These are phyloP conservation scores for Thielaviopsis populi DNA, from an alignment of 2,329 filamentous ascomycete species.

Conservation along the genomic window DNA sequence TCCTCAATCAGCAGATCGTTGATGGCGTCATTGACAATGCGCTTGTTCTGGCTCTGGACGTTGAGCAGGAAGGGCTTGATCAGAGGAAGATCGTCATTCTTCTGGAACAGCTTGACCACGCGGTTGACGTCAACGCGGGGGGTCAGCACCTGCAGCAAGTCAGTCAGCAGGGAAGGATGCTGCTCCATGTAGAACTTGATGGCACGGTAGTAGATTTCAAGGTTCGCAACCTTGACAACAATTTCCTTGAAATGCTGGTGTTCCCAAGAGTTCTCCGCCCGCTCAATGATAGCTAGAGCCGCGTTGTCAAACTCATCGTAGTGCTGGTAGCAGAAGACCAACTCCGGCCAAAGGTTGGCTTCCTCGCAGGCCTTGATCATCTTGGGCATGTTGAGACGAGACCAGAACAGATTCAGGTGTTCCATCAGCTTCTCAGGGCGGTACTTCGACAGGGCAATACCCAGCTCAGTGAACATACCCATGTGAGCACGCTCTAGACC, in stretches of 20 bases:
- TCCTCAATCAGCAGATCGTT: constrained; percentile 97
- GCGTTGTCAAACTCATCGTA: constrained; percentile 98
- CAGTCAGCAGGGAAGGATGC: constrained; percentile 89
- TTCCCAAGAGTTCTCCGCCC: constrained; percentile 94
- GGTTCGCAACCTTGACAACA: constrained; percentile 88
- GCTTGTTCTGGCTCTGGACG: constrained; percentile 95
- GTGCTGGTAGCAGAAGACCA: constrained; percentile 96
- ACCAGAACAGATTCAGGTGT: constrained; percentile 97
- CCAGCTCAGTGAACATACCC: constrained; percentile 92
- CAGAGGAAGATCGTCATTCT: constrained; percentile 91
- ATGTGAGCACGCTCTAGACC: constrained; percentile 86
- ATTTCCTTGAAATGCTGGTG: constrained; percentile 99
- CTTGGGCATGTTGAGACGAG: constrained; percentile 93
- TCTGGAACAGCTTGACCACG: constrained; percentile 98
- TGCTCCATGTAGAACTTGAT: constrained; percentile 96
- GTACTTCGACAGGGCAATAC: constrained; percentile 85
- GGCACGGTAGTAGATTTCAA: constrained; percentile 97
- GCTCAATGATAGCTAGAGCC: constrained; percentile 93
- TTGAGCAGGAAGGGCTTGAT: constrained; percentile 98
- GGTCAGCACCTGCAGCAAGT: constrained; percentile 83
- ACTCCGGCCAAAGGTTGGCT: constrained; percentile 89
- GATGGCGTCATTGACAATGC: constrained; percentile 92
- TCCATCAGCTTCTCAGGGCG: constrained; percentile 95
- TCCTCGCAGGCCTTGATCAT: constrained; percentile 88
- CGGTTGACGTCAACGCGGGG: constrained; percentile 92